These are phyloP conservation scores for Nissolia schottii DNA, from an alignment of 306 rosid genomes.

Conservation along the genomic window DNA sequence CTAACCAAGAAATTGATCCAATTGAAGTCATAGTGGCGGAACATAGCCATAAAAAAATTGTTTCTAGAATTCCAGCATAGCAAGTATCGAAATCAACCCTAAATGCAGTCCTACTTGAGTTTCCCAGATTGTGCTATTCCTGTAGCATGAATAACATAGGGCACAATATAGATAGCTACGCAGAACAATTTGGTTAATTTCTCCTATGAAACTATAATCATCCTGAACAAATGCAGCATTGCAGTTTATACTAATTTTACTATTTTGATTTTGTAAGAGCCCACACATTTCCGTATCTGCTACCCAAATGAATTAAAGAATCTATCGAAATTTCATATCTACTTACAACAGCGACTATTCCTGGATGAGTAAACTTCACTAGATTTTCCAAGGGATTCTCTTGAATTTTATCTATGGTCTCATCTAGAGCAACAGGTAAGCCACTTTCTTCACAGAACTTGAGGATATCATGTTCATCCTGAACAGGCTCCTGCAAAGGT, in stretches of 20 bases:
- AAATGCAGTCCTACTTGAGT: not conserved
- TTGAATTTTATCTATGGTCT: constrained; percentile 63
- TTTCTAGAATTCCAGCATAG: not conserved
- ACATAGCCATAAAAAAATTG: not conserved
- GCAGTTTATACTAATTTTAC: not conserved
- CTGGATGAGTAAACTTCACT: constrained; percentile 68
- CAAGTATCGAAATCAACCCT: constrained; percentile 1
- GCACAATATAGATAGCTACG: not conserved
- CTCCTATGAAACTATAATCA: not conserved
- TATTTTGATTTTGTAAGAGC: not conserved
- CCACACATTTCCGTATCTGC: not conserved
- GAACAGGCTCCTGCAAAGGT: constrained; percentile 81
- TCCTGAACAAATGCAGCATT: not conserved
- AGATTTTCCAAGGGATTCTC: constrained; percentile 62
- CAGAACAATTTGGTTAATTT: not conserved
- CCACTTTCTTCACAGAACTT: constrained; percentile 84
- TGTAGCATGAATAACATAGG: not conserved
- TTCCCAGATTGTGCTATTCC: not conserved
- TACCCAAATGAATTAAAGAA: not conserved
- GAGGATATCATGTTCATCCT: constrained; percentile 64
- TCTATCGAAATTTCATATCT: constrained; percentile 3
- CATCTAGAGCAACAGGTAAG: constrained; percentile 86
- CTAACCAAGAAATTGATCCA: not conserved
- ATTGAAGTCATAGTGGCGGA: not conserved
- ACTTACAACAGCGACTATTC: constrained; percentile 87